Conservation (phyloP, 83 land plant species). For the Picea abies region DNA sequence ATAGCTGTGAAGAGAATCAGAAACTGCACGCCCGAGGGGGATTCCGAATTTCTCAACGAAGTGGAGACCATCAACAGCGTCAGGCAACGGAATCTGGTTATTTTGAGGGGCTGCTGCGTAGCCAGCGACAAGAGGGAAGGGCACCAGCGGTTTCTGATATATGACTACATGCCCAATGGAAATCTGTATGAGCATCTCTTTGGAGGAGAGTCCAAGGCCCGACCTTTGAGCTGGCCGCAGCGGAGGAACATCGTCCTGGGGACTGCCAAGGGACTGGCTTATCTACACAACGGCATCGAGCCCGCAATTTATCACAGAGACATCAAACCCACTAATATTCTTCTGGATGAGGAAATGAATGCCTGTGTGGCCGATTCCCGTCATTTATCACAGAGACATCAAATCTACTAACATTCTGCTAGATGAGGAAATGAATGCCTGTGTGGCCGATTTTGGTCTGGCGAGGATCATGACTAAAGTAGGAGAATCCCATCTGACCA, state of each 20-base stretch:
- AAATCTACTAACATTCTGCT: slow-evolving; percentile 1
- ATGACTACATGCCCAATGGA: slow-evolving; percentile 10
- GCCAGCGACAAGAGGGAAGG: background rate
- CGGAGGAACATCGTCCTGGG: background rate
- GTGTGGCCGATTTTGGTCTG: slow-evolving; percentile 13
- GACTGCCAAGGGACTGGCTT: background rate
- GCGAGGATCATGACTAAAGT: background rate
- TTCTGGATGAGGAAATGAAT: too few species aligned
- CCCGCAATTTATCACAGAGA: slow-evolving; percentile 7
- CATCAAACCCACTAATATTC: slow-evolving; percentile 4
- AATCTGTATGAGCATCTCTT: background rate
- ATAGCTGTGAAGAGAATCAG: too few species aligned
- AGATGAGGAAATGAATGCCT: background rate
- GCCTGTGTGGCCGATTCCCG: too few species aligned
- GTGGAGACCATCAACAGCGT: slow-evolving; percentile 4
- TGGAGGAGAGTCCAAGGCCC: background rate
- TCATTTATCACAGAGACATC: too few species aligned
- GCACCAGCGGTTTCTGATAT: slow-evolving; percentile 2
- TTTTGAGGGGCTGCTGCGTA: background rate
- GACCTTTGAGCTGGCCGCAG: background rate
- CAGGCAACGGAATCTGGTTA: slow-evolving; percentile 4
- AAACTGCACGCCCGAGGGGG: too few species aligned
- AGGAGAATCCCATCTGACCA: background rate
- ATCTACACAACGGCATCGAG: background rate
- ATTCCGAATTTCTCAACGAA: slow-evolving; percentile 1